phyloP scores from a whole-genome alignment of 2,329 filamentous ascomycete genomes.

The Fusarium verticillioides region DNA sequence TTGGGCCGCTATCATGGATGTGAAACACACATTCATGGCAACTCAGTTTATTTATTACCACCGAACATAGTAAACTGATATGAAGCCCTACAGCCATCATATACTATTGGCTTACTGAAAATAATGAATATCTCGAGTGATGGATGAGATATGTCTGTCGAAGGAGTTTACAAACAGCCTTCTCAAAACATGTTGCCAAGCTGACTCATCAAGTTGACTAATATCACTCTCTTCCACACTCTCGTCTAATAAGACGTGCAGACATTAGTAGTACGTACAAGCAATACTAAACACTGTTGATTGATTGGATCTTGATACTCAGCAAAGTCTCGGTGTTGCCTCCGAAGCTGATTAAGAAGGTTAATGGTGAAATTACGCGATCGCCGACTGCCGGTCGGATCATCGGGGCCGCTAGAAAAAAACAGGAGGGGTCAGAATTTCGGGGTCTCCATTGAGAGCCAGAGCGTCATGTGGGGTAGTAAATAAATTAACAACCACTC shows the following conservation, averaged over 20 bases:
- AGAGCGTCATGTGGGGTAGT: constrained; percentile 29
- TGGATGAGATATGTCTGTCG: background rate
- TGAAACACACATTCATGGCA: background rate
- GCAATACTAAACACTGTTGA: background rate
- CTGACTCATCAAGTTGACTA: background rate
- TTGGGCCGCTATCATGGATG: background rate
- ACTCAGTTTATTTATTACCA: background rate
- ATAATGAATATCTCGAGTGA: background rate
- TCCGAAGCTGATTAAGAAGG: constrained; percentile 5
- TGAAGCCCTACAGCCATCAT: background rate
- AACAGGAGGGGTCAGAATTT: constrained; percentile 37
- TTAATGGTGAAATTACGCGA: constrained; percentile 7
- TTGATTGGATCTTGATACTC: constrained; percentile 4
- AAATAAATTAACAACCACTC: background rate
- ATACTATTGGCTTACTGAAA: background rate
- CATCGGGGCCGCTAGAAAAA: constrained; percentile 38
- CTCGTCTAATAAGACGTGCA: background rate
- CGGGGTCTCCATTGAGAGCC: constrained; percentile 40
- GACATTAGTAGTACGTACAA: background rate
- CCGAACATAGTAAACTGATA: background rate
- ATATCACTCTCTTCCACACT: background rate
- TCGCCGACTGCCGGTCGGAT: constrained; percentile 43
- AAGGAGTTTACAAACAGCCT: background rate
- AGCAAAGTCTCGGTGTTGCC: background rate
- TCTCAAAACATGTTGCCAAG: background rate